A percentile compares a stretch with the other conserved stretches of the same genome.
Evolutionary conservation across 208 protist species (phyloP).

Genomic region (Wallacemonas collosoma): DNA sequence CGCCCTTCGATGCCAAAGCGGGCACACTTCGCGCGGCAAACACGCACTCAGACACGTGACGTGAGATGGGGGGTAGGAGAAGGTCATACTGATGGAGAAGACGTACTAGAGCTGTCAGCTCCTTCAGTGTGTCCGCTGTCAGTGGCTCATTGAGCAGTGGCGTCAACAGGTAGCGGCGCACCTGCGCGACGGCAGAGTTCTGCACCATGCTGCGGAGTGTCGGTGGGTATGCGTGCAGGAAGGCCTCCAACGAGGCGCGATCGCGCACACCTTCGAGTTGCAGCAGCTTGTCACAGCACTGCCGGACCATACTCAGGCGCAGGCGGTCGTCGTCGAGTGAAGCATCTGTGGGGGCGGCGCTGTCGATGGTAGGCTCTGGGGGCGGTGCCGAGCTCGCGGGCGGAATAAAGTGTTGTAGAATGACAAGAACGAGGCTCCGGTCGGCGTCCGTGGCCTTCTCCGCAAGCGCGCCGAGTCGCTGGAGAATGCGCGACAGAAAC

Average conservation of each 20-base stretch:
- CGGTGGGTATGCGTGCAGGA: slow-evolving; percentile 58
- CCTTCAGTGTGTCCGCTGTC: slow-evolving; percentile 15
- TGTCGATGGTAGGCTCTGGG: too few relatives aligned
- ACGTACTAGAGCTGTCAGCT: slow-evolving; percentile 35
- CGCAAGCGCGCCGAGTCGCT: slow-evolving; percentile 35
- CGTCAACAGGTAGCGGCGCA: slow-evolving; percentile 43
- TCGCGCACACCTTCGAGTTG: slow-evolving; percentile 58
- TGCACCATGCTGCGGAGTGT: slow-evolving; percentile 48
- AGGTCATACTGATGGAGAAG: slow-evolving; percentile 51
- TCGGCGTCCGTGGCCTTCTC: slow-evolving; percentile 55
- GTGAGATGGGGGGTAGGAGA: slow-evolving; percentile 27
- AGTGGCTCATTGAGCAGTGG: slow-evolving; percentile 24
- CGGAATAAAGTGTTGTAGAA: slow-evolving; percentile 65
- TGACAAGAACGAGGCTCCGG: slow-evolving; percentile 68
- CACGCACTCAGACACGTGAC: slow-evolving; percentile 23
- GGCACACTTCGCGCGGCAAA: slow-evolving; percentile 19
- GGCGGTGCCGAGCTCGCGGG: too few relatives aligned
- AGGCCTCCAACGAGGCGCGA: slow-evolving; percentile 45
- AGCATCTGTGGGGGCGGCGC: too few relatives aligned
- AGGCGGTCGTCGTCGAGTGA: slow-evolving; percentile 10
- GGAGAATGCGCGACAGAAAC: slow-evolving; percentile 48
- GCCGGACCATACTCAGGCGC: slow-evolving; percentile 32
- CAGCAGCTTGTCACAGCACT: slow-evolving; percentile 64
- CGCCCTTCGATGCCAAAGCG: slow-evolving; percentile 2
- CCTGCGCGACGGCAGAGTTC: slow-evolving; percentile 38